Base-by-base conservation (phyloP, 2,329 filamentous ascomycete genomes). In the Xylaria sp. region DNA sequence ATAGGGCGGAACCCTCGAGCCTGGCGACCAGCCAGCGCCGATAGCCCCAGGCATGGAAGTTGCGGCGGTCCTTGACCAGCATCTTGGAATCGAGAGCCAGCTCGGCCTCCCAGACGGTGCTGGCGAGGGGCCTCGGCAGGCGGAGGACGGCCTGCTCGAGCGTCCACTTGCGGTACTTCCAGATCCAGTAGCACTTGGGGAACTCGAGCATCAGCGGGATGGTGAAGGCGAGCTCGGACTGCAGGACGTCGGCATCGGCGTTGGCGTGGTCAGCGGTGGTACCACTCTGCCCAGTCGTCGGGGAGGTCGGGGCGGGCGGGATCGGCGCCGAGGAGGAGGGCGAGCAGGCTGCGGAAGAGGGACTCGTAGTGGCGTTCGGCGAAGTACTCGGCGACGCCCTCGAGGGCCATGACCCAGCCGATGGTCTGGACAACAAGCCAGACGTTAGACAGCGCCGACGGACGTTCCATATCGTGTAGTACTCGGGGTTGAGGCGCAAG, bases 181-280 rank as follows among this genome's bases (percentile, higher is more conserved):
- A 99, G 76, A 99, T 95, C 95, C 96, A 98, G 83, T 99, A 99
- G 84, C 96, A 98, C 80, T 99, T 99, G 7, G 96, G 96, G 72
- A 89, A 95, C 72, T 93, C 89, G 71, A 93, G 86, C 58, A 99
- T 87, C 23, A 99, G 86, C 0, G 93, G 93, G 46, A 97, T 88
- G 39, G 95, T 90, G 76, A 97, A 97, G 56, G 83, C 82, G 39
- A 99, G 84, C 78, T 99, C 96, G 63, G 87, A 83, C 55, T 87
- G 86, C 69, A 98, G 85, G 36, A 91, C 77, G 2, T 88, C 81
- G 48, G 83, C 69, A 59, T 83, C 75, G 18, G 67, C 53, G 66
- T 81, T 83, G 84, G 76, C 77, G 10, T 78, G 4, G 15, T 83
- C 82, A 79, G 78, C 83, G 82, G 79, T 85, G 83, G 80, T 86